phyloP scores from a whole-genome alignment of 2,329 filamentous ascomycete species.

The Pleomassaria siparia region DNA sequence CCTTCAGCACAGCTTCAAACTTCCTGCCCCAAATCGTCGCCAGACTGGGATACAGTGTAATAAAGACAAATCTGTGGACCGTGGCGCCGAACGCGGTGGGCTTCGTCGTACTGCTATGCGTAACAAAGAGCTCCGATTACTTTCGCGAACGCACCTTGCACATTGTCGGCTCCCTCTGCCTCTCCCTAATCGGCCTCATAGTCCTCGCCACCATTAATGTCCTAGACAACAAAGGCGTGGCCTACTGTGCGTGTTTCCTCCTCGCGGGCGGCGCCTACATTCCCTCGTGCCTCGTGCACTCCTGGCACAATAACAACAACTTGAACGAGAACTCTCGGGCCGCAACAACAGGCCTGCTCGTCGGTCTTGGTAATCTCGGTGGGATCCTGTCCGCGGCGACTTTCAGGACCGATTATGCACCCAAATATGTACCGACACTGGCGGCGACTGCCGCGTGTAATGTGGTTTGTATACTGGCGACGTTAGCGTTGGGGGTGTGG shows the following conservation, averaged over 20 bases:
- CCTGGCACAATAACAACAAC: slow-evolving; percentile 58
- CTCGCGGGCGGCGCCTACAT: slow-evolving; percentile 51
- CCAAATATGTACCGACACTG: slow-evolving; percentile 52
- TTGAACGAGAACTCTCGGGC: slow-evolving; percentile 53
- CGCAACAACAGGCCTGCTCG: slow-evolving; percentile 51
- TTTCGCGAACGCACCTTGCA: slow-evolving; percentile 52
- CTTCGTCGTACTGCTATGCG: slow-evolving; percentile 48
- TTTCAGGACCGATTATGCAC: slow-evolving; percentile 52
- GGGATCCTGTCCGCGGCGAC: slow-evolving; percentile 51
- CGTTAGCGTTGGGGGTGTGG: slow-evolving; percentile 46
- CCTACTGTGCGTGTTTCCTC: slow-evolving; percentile 56
- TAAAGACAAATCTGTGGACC: slow-evolving; percentile 54
- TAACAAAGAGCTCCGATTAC: slow-evolving; percentile 49
- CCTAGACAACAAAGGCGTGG: slow-evolving; percentile 44
- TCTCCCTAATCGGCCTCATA: slow-evolving; percentile 49
- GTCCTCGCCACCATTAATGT: slow-evolving; percentile 50
- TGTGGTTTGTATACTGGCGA: slow-evolving; percentile 45
- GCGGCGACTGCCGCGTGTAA: slow-evolving; percentile 49
- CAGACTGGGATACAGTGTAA: slow-evolving; percentile 47
- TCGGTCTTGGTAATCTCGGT: slow-evolving; percentile 53
- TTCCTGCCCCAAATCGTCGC: slow-evolving; percentile 53
- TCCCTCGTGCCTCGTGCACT: slow-evolving; percentile 51
- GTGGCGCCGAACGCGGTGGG: slow-evolving; percentile 53
- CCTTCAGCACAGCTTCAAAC: slow-evolving; percentile 49
- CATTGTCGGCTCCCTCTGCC: slow-evolving; percentile 43